These are phyloP conservation scores for Carex sylvatica DNA, from an alignment of 202 grass and related monocot species.

Conservation along the genomic window DNA sequence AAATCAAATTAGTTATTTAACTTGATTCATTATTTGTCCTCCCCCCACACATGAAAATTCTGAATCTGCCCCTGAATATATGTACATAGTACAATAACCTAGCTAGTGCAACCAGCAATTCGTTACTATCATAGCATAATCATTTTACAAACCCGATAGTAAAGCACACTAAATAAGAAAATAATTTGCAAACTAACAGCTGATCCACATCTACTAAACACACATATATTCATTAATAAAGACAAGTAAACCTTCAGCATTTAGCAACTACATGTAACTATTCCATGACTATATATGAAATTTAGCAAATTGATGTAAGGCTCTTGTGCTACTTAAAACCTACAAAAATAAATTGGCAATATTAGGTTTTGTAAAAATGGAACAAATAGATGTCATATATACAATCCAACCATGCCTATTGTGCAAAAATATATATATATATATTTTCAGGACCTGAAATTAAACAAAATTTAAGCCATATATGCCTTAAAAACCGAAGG, in stretches of 20 bases:
- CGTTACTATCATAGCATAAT: slow-evolving; percentile 5
- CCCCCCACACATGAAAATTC: too few species aligned
- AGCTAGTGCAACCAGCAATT: background rate
- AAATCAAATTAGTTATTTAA: too few species aligned
- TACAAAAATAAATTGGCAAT: background rate
- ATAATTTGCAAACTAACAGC: slow-evolving; percentile 5
- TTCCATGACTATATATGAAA: background rate
- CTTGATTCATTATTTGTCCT: too few species aligned
- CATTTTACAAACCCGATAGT: slow-evolving; percentile 14
- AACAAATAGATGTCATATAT: background rate
- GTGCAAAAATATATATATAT: too few species aligned
- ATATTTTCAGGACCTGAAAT: too few species aligned
- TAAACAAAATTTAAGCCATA: too few species aligned
- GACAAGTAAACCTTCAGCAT: background rate
- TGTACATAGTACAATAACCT: background rate
- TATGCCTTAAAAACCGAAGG: too few species aligned
- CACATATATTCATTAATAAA: background rate
- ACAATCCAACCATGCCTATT: background rate
- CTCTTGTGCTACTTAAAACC: background rate
- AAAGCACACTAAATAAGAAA: background rate
- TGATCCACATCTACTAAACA: background rate
- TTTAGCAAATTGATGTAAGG: background rate
- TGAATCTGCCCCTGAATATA: background rate
- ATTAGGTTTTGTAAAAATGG: background rate
- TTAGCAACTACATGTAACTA: slow-evolving; percentile 13